Evolutionary conservation across 805 yeast species (phyloP).

Genomic region (Pichia cabralensis): DNA sequence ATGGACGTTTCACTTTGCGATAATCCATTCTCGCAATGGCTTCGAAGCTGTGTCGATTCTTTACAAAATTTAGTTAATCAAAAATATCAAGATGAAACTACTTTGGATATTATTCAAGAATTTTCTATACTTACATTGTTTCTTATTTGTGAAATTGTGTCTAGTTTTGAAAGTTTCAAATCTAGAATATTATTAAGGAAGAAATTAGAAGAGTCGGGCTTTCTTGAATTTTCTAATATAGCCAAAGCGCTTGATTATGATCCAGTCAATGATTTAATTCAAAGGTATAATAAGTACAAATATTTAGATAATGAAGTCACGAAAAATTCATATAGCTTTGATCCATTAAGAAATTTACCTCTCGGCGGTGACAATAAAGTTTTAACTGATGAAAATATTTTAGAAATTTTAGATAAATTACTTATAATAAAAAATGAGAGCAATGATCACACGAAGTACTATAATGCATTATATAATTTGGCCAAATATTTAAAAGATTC

Average conservation of each 20-base stretch:
- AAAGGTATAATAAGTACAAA: conserved; percentile 46
- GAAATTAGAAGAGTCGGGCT: conserved; percentile 47
- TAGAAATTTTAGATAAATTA: no score
- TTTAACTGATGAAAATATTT: no score
- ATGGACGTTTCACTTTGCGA: background rate
- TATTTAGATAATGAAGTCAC: conserved; percentile 41
- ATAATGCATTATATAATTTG: no score
- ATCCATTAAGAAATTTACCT: background rate
- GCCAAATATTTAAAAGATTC: no score
- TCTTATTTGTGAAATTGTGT: conserved; percentile 55
- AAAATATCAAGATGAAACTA: conserved; percentile 9
- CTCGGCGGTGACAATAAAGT: no score
- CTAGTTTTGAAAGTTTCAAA: conserved; percentile 24
- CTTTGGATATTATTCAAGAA: conserved; percentile 34
- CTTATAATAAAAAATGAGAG: no score
- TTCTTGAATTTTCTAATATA: conserved; percentile 39
- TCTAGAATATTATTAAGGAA: conserved; percentile 51
- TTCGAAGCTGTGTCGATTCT: conserved; percentile 12
- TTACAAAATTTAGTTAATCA: background rate
- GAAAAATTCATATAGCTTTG: background rate
- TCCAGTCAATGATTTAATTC: conserved; percentile 54
- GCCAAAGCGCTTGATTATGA: conserved; percentile 47
- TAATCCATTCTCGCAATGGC: conserved; percentile 13
- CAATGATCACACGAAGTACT: no score
- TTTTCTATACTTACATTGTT: conserved; percentile 64